phyloP scores from a whole-genome alignment of 2,329 filamentous ascomycete species.

The Neurospora sp. region DNA sequence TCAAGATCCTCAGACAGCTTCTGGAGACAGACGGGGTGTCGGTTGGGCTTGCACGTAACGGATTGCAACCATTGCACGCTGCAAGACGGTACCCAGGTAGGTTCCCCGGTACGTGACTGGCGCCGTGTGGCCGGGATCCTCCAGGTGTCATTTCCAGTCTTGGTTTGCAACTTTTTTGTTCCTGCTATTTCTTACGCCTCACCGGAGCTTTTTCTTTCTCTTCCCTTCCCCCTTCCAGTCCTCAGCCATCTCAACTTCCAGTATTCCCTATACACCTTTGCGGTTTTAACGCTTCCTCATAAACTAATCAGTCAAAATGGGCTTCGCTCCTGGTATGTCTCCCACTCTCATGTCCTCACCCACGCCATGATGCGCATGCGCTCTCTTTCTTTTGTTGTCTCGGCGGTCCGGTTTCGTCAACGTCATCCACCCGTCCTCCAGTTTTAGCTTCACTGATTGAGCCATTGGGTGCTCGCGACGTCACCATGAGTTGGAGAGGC shows the following conservation, averaged over 20 bases:
- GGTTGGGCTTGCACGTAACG: neutral
- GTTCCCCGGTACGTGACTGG: neutral
- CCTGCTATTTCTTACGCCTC: conserved; percentile 5
- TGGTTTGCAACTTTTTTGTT: neutral
- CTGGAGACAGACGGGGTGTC: neutral
- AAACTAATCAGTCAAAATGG: conserved; percentile 21
- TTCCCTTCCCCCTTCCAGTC: conserved; percentile 1
- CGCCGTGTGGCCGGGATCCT: neutral
- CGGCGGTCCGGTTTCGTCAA: neutral
- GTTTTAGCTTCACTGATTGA: neutral
- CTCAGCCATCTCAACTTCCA: conserved; percentile 1
- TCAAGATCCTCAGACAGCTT: neutral
- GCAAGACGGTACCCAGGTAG: neutral
- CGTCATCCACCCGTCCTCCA: neutral
- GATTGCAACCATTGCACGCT: neutral
- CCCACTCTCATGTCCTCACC: conserved; percentile 1
- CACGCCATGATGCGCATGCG: neutral
- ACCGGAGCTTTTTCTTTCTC: conserved; percentile 8
- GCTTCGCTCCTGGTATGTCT: conserved; percentile 29
- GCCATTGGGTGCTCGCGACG: neutral
- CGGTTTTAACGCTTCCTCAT: conserved; percentile 12
- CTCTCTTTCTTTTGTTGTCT: neutral
- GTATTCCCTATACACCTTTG: conserved; percentile 15
- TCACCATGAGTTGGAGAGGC: neutral
- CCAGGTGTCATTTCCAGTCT: neutral